Base-by-base conservation (phyloP, 2,329 filamentous ascomycete genomes). In the Neocucurbitaria cava region DNA sequence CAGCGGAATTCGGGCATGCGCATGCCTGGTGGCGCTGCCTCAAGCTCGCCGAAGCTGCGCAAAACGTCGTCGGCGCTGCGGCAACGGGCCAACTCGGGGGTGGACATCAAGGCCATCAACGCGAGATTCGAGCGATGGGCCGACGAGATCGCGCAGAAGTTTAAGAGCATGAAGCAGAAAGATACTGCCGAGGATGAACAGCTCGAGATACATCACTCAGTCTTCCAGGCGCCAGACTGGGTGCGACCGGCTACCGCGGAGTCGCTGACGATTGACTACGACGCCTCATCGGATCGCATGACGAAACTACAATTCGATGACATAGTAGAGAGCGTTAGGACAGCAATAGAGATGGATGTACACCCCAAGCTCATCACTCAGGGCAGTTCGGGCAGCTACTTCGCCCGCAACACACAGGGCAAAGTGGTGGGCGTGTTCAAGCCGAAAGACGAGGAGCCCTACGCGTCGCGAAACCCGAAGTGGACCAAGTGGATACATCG, bases 401-500 rank as follows among this genome's bases (percentile, higher is more conserved):
- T 99, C 82, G 95, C 95, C 23, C 85, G 93, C 54, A 96, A 96
- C 68, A 86, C 86, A 1, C 89, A 94, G 52, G 95, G 95, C 46
- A 97, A 96, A 79, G 91, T 97, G 15, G 92, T 99, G 3, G 95
- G 93, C 31, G 95, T 99, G 4, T 99, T 99, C 80, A 99, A 99
- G 76, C 95, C 95, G 38, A 99, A 99, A 78, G 95, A 99, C 67
- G 95, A 99, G 78, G 96, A 99, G 76, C 95, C 95, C 0, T 99
- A 97, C 72, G 95, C 95, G 1, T 95, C 91, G 28, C 90, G 92
- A 65, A 99, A 99, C 72, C 95, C 95, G 5, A 99, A 99, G 76
- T 98, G 94, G 94, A 98, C 96, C 66, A 99, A 99, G 78, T 99
- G 95, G 95, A 93, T 99, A 79, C 95, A 99, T 76, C 85, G 95